Percentiles rank a stretch among this genome's conserved stretches.
Conservation (phyloP, 192 early-diverging fungal species). For the Phlyctochytrium arcticum region DNA sequence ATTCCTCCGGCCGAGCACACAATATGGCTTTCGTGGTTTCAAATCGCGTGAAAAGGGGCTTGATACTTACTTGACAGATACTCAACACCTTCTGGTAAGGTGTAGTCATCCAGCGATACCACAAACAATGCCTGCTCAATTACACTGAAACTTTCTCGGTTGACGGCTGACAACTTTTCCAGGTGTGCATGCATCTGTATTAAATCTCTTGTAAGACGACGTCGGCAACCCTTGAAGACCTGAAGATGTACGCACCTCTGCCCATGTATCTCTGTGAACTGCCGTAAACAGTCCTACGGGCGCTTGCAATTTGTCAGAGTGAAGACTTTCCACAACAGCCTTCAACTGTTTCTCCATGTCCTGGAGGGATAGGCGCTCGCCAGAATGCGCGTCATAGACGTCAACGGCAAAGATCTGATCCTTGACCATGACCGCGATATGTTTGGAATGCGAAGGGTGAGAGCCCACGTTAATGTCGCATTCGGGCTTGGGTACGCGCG, state of each 20-base stretch:
- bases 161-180: slow-evolving; percentile 51
- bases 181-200: slow-evolving; percentile 57
- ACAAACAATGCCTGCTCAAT: slow-evolving; percentile 77
- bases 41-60: neutral
- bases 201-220: neutral
- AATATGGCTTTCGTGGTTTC: too few species aligned
- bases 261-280: slow-evolving; percentile 82
- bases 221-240: neutral
- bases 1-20: too few species aligned
- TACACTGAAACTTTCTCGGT: slow-evolving; percentile 51
- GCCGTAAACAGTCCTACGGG: slow-evolving; percentile 68
- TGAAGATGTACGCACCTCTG: slow-evolving; percentile 26
- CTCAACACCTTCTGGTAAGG: slow-evolving; percentile 39
- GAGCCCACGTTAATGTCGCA: slow-evolving; percentile 66
- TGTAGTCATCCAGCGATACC: slow-evolving; percentile 70
- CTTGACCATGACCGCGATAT: slow-evolving; percentile 66
- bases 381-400: slow-evolving; percentile 55
- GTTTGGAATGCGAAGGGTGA: slow-evolving; percentile 40
- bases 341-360: slow-evolving; percentile 72
- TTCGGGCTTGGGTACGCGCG: slow-evolving; percentile 71
- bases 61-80: slow-evolving; percentile 53
- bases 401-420: slow-evolving; percentile 78
- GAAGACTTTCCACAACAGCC: slow-evolving; percentile 53
- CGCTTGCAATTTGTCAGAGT: slow-evolving; percentile 21
- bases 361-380: slow-evolving; percentile 52